Evolutionary conservation across 2,329 filamentous ascomycete genomes (phyloP), one percentile per base, ranked within the genome.

Genomic region (Didymosphaeria variabile): DNA sequence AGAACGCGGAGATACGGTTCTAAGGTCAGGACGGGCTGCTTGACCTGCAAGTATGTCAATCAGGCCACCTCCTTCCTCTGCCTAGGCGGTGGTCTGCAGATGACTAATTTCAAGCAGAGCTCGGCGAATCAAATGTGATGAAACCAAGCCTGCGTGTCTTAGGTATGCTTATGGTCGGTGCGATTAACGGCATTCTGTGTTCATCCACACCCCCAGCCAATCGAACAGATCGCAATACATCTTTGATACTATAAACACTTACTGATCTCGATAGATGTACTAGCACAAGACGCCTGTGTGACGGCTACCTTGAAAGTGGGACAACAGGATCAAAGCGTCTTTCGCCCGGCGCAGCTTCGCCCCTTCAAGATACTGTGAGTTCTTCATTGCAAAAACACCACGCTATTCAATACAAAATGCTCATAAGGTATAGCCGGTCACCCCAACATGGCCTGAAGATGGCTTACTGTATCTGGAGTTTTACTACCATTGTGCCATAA

Each of bases 401-500:
- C n/a, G n/a, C 4, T 6, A 26, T 34, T 42, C 12, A 12, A 40
- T 19, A 61, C 4, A 29, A 56, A 45, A 2, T 19, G n/a, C 26
- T 55, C 5, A 45, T 29, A 29, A 40, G 23, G 50, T n/a, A 36
- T 50, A 38, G 40, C 56, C 17, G 23, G 54, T 32, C 59, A 58
- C 32, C n/a, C 56, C 12, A n/a, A 59, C 40, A 1, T 66, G 49
- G 21, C 52, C 66, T 12, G 67, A 65, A 15, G 64, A 72, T 29
- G 66, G 58, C 29, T 55, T 67, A 13, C 59, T 53, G 13, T 72
- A 70, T 45, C 59, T 74, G 36, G 68, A 74, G 12, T 84, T 80
- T 77, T 85, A 85, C 69, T 75, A 74, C n/a, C 67, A 67, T 34
- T 77, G 76, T 26, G 82, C 77, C 5, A 67, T 67, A 1, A 63